Percentiles rank a stretch among this genome's conserved stretches.
These are phyloP conservation scores for Boletus mariae DNA, from an alignment of 1,284 basidiomycete genomes.

Conservation along the genomic window DNA sequence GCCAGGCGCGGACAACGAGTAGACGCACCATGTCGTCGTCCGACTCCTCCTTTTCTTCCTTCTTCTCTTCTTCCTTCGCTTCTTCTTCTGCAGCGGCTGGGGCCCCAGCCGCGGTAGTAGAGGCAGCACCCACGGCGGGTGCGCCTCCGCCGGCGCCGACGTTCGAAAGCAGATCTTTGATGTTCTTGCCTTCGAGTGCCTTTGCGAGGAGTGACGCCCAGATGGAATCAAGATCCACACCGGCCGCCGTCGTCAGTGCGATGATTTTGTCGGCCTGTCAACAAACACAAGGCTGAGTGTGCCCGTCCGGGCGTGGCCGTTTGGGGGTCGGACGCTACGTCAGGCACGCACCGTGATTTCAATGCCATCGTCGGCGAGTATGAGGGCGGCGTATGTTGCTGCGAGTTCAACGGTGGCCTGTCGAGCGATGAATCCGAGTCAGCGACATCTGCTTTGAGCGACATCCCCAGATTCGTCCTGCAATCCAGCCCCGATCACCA, in stretches of 20 bases:
- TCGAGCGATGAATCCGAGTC: conserved; percentile 7
- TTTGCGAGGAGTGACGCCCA: conserved; percentile 97
- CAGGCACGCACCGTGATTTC: conserved; percentile 87
- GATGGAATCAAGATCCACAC: conserved; percentile 90
- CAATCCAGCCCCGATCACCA: conserved; percentile 19
- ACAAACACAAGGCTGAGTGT: not conserved
- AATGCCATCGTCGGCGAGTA: conserved; percentile 94
- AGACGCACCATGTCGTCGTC: conserved; percentile 84
- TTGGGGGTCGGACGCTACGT: not conserved
- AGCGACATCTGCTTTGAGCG: conserved; percentile 6
- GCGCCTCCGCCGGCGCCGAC: conserved; percentile 83
- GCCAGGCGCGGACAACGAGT: too few relatives aligned
- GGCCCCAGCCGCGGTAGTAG: conserved; percentile 52
- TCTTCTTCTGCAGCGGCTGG: conserved; percentile 61
- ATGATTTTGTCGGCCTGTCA: conserved; percentile 86
- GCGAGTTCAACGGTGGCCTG: conserved; percentile 73
- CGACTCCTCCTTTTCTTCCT: conserved; percentile 87
- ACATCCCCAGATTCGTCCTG: conserved; percentile 13
- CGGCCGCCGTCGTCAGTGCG: conserved; percentile 79
- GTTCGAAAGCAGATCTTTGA: conserved; percentile 93
- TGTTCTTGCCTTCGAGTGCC: conserved; percentile 96
- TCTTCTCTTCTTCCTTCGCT: conserved; percentile 70
- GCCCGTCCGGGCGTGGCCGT: not conserved
- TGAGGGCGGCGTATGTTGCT: conserved; percentile 89
- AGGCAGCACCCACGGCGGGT: conserved; percentile 61